Evolutionary conservation across 805 yeast species (phyloP).

Genomic region (Metschnikowia proteae): DNA sequence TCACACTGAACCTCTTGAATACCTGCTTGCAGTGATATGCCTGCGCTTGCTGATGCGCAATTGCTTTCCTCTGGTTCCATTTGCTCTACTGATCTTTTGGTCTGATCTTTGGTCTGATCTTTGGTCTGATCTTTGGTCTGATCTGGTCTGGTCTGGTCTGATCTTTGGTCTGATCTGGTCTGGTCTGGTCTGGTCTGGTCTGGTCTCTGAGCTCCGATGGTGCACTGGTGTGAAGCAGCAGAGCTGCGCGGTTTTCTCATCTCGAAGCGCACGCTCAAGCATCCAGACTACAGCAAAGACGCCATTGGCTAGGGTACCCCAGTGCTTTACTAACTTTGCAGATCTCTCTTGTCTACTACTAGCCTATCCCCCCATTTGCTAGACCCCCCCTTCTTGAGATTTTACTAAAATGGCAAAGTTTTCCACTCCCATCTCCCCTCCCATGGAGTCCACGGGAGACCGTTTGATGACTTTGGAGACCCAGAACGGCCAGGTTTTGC

Average conservation of each 20-base stretch:
- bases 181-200: too few relatives aligned
- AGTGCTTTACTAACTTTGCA: slow-evolving; percentile 10
- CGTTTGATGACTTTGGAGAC: slow-evolving; percentile 84
- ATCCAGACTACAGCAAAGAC: background rate
- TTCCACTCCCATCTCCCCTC: slow-evolving; percentile 85
- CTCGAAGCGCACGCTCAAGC: background rate
- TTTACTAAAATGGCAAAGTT: slow-evolving; percentile 35
- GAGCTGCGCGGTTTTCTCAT: too few relatives aligned
- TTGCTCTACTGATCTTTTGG: too few relatives aligned
- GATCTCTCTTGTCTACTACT: slow-evolving; percentile 8
- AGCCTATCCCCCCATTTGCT: slow-evolving; percentile 4
- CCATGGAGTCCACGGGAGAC: slow-evolving; percentile 79
- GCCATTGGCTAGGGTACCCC: background rate
- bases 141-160: too few relatives aligned
- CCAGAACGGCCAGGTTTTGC: slow-evolving; percentile 78
- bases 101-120: too few relatives aligned
- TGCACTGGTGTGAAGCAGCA: too few relatives aligned
- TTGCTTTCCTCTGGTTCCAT: too few relatives aligned
- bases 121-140: too few relatives aligned
- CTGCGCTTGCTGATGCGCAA: too few relatives aligned
- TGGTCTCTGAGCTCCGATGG: too few relatives aligned
- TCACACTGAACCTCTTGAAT: background rate
- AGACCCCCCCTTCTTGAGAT: slow-evolving; percentile 1
- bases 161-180: too few relatives aligned
- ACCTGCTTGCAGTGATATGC: too few relatives aligned